phyloP scores from a whole-genome alignment of 768 basidiomycete genomes.

The Kwoniella dendrophila region DNA sequence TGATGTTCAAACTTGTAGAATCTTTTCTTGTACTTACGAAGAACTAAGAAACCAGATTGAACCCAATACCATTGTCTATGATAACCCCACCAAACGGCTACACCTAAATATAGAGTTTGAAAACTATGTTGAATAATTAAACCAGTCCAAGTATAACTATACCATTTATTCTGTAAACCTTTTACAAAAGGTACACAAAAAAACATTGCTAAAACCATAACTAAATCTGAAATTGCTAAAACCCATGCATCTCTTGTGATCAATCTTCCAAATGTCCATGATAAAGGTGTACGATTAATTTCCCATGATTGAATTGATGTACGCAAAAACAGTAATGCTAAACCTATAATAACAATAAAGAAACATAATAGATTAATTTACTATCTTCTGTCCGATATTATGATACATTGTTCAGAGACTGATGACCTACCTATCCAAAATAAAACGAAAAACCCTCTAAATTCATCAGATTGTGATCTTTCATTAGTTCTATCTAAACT shows the following conservation, averaged over 20 bases:
- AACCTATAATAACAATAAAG: constrained; percentile 47
- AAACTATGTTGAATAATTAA: constrained; percentile 75
- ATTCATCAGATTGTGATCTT: constrained; percentile 74
- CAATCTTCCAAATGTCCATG: constrained; percentile 77
- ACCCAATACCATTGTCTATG: constrained; percentile 97
- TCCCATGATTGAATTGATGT: constrained; percentile 65
- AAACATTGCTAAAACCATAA: constrained; percentile 74
- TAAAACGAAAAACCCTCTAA: constrained; percentile 90
- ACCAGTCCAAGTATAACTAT: constrained; percentile 77
- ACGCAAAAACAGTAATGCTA: constrained; percentile 77
- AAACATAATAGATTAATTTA: no score
- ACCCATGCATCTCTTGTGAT: constrained; percentile 82
- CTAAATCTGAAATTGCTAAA: constrained; percentile 78
- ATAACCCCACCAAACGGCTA: constrained; percentile 85
- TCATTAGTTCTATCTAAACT: constrained; percentile 81
- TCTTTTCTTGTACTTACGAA: constrained; percentile 46
- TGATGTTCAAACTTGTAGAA: neutral
- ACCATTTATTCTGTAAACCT: constrained; percentile 74
- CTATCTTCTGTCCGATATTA: no score
- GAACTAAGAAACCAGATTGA: constrained; percentile 61
- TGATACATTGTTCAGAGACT: neutral
- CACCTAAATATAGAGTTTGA: constrained; percentile 72
- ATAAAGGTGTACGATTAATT: constrained; percentile 73
- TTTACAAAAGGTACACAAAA: constrained; percentile 80
- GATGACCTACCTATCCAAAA: constrained; percentile 67